Percentiles rank a stretch among this genome's conserved stretches.
Evolutionary conservation across 768 basidiomycete species (phyloP).

Genomic region (Amyloporia xantha): DNA sequence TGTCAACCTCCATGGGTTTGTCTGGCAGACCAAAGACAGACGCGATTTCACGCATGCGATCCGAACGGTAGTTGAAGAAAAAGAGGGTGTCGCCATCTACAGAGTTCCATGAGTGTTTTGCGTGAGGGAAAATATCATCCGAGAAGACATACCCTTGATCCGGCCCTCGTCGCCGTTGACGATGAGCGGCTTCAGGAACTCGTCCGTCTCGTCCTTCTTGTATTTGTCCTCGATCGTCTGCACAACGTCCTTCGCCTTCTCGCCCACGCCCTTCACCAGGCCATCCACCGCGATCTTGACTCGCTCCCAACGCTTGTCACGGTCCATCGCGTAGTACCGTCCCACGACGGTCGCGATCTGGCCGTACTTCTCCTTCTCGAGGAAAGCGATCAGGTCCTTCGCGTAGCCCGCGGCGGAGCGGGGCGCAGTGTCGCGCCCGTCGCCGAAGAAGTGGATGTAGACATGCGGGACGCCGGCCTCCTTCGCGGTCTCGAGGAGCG

Average conservation of each 20-base stretch:
- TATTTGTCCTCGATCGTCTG: slow-evolving; percentile 70
- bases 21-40: slow-evolving; percentile 74
- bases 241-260: slow-evolving; percentile 52
- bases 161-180: slow-evolving; percentile 72
- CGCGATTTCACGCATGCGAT: slow-evolving; percentile 91
- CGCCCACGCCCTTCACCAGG: slow-evolving; percentile 65
- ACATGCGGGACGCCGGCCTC: slow-evolving; percentile 77
- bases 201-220: slow-evolving; percentile 82
- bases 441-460: slow-evolving; percentile 91
- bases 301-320: slow-evolving; percentile 95
- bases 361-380: slow-evolving; percentile 70
- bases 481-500: slow-evolving; percentile 87
- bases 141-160: slow-evolving; percentile 61
- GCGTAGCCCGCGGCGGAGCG: slow-evolving; percentile 74
- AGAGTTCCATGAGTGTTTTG: neutral
- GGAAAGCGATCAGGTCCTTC: slow-evolving; percentile 70
- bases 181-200: slow-evolving; percentile 94
- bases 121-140: too few species aligned
- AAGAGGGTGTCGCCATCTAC: slow-evolving; percentile 84
- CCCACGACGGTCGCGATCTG: slow-evolving; percentile 82
- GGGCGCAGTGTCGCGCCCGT: slow-evolving; percentile 93
- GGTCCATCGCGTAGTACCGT: slow-evolving; percentile 95
- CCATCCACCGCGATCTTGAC: slow-evolving; percentile 86
- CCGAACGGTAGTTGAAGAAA: slow-evolving; percentile 97
- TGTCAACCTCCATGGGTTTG: slow-evolving; percentile 75